These are phyloP conservation scores for Canavalia gladiata DNA, from an alignment of 306 rosid species.

Conservation along the genomic window DNA sequence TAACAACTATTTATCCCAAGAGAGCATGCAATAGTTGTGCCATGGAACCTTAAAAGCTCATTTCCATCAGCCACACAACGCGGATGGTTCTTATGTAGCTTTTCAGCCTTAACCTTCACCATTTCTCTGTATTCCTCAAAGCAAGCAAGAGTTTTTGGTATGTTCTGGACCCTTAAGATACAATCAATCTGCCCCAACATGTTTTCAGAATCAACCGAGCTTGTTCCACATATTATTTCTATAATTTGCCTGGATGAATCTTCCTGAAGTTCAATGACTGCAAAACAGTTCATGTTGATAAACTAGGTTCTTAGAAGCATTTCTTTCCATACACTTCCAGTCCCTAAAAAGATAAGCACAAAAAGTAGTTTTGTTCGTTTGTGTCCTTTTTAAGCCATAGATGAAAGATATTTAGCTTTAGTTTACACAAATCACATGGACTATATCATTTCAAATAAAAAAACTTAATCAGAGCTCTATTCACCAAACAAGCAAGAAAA, in stretches of 20 bases:
- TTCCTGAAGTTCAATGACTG: constrained; percentile 62
- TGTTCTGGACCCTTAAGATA: constrained; percentile 64
- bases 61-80: constrained; percentile 80
- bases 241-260: constrained; percentile 62
- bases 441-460: not conserved
- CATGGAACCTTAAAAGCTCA: constrained; percentile 74
- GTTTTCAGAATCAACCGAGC: constrained; percentile 37
- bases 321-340: not conserved
- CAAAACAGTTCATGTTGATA: constrained; percentile 35
- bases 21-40: constrained; percentile 70
- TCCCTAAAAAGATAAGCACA: not conserved
- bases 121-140: constrained; percentile 71
- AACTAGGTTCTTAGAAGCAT: not conserved
- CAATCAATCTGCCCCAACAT: constrained; percentile 51
- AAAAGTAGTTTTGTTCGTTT: no score
- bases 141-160: constrained; percentile 48
- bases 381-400: not conserved
- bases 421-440: not conserved
- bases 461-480: no score
- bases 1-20: constrained; percentile 54
- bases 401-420: constrained; percentile 24
- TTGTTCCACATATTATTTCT: constrained; percentile 63
- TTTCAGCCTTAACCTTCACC: constrained; percentile 60
- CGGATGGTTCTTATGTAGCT: constrained; percentile 49
- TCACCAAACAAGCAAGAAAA: no score